A percentile compares a stretch with the other conserved stretches of the same genome.
Evolutionary conservation across 257 asterid species (phyloP).

Genomic region (Solanum pinnatisectum): DNA sequence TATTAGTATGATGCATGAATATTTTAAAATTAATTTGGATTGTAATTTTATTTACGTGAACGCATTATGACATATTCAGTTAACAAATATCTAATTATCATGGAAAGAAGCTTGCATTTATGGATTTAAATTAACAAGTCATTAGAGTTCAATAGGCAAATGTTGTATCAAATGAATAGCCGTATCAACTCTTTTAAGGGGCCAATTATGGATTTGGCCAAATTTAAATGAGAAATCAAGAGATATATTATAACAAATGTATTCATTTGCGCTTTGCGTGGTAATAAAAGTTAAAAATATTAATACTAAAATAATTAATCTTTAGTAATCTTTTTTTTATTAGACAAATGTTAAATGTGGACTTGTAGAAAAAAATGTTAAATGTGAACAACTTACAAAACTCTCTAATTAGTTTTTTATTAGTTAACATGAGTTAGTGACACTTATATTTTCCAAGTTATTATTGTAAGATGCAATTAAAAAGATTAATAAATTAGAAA

Average conservation of each 20-base stretch:
- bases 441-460: neutral
- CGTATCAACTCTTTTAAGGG: neutral
- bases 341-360: neutral
- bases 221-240: neutral
- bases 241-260: too few species aligned
- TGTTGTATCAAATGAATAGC: neutral
- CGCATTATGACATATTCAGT: too few species aligned
- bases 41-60: too few species aligned
- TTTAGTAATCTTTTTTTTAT: neutral
- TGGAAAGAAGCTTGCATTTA: neutral
- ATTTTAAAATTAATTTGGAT: too few species aligned
- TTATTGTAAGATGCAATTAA: neutral
- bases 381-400: neutral
- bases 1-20: too few species aligned
- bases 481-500: neutral
- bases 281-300: too few species aligned
- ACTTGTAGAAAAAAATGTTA: too few species aligned
- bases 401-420: too few species aligned
- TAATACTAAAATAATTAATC: neutral
- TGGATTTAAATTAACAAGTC: neutral
- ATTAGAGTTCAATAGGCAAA: neutral
- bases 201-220: neutral
- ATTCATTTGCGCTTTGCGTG: neutral
- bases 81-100: neutral
- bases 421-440: neutral